A percentile compares a stretch with the other conserved stretches of the same genome.
phyloP scores from a whole-genome alignment of 805 yeast species.

The Metschnikowia amazonensis region DNA sequence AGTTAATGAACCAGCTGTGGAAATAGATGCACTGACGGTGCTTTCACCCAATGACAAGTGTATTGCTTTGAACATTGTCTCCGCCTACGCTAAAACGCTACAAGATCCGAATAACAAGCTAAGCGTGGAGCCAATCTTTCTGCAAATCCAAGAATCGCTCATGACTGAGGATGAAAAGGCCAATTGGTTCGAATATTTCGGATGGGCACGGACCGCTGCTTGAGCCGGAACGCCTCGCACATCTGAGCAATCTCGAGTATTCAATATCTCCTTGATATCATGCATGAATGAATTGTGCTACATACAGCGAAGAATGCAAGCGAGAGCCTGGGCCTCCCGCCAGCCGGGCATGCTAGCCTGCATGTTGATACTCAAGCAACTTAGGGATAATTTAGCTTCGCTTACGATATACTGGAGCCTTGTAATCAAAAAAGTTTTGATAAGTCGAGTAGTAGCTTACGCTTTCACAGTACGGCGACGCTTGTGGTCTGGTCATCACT shows the following conservation, averaged over 20 bases:
- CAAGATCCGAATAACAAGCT: neutral
- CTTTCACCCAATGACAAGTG: conserved; percentile 16
- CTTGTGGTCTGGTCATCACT: too few relatives aligned
- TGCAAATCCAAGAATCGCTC: conserved; percentile 9
- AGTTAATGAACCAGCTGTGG: neutral
- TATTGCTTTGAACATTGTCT: conserved; percentile 13
- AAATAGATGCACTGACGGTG: neutral
- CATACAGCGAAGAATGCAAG: neutral
- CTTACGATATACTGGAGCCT: neutral
- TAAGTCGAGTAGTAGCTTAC: too few relatives aligned
- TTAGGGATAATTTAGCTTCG: too few relatives aligned
- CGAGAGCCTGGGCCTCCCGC: neutral
- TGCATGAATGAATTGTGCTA: neutral
- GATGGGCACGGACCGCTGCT: conserved; percentile 9
- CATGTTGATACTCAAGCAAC: too few relatives aligned
- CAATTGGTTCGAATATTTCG: conserved; percentile 14
- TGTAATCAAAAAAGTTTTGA: neutral
- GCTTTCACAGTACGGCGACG: too few relatives aligned
- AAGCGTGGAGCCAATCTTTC: conserved; percentile 9
- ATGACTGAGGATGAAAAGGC: conserved; percentile 10
- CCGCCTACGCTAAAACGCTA: conserved; percentile 1
- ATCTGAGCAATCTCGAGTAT: neutral
- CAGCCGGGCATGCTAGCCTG: neutral
- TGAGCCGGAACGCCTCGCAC: neutral
- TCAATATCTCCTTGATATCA: neutral